A percentile compares a stretch with the other conserved stretches of the same genome.
Conservation (phyloP, 768 basidiomycete species). For the Mrakia gelida region DNA sequence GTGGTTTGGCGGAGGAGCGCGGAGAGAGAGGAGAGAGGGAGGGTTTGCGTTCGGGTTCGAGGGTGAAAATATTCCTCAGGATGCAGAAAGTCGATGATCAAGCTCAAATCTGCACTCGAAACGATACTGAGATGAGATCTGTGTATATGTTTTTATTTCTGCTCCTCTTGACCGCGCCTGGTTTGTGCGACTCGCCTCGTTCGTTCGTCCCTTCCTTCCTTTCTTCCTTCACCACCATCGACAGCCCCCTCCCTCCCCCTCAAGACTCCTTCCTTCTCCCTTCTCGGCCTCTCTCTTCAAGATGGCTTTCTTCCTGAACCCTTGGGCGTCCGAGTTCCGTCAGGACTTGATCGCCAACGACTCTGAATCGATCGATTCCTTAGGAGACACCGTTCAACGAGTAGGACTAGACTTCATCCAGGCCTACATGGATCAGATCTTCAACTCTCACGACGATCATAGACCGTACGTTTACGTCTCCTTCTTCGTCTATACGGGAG, state of each 20-base stretch:
- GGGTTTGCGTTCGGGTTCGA: too few relatives aligned
- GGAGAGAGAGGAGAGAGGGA: too few relatives aligned
- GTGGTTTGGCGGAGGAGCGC: too few relatives aligned
- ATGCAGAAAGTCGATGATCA: too few relatives aligned
- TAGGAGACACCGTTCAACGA: not conserved
- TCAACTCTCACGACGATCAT: not conserved
- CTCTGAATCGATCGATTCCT: not conserved
- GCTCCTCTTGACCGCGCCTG: not conserved
- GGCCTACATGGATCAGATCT: slow-evolving; percentile 5
- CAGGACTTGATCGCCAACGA: not conserved
- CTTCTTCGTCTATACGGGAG: too few relatives aligned
- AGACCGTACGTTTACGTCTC: not conserved
- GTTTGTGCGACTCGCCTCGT: not conserved
- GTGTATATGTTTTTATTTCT: too few relatives aligned
- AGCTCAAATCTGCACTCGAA: not conserved
- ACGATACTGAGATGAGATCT: too few relatives aligned
- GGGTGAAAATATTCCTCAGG: too few relatives aligned
- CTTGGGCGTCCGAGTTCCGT: slow-evolving; percentile 2
- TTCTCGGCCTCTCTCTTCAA: not conserved
- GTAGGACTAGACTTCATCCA: not conserved
- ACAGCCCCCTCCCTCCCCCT: not conserved
- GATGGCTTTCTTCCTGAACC: slow-evolving; percentile 6
- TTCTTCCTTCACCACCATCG: not conserved
- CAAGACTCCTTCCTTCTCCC: not conserved
- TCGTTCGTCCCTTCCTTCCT: not conserved